phyloP scores from a whole-genome alignment of 495 filamentous ascomycete species.

The Aspergillus leporis region DNA sequence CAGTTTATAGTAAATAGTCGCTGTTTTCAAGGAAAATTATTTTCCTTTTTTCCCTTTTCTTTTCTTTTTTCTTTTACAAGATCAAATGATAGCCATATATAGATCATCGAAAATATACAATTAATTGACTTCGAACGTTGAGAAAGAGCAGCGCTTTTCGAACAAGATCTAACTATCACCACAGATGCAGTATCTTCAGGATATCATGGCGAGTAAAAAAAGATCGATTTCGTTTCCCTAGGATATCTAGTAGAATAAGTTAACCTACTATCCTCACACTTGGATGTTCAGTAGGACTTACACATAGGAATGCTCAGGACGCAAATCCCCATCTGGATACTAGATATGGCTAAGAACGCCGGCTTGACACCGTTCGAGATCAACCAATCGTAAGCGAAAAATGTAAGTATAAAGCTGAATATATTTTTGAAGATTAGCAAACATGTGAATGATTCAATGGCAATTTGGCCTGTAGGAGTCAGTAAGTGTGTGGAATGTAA shows the following conservation, averaged over 20 bases:
- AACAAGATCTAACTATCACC: slow-evolving; percentile 18
- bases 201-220: slow-evolving; percentile 74
- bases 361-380: slow-evolving; percentile 54
- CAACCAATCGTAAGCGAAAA: slow-evolving; percentile 80
- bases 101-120: neutral
- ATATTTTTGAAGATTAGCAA: slow-evolving; percentile 92
- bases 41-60: no score
- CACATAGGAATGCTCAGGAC: slow-evolving; percentile 77
- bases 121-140: neutral
- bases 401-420: slow-evolving; percentile 85
- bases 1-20: no score
- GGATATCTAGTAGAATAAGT: slow-evolving; percentile 58
- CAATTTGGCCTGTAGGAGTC: slow-evolving; percentile 61
- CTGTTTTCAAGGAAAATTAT: no score
- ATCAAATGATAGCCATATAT: no score
- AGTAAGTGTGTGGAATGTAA: neutral
- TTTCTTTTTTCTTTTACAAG: no score
- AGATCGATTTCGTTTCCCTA: slow-evolving; percentile 74
- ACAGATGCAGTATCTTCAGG: slow-evolving; percentile 54
- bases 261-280: neutral
- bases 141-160: neutral
- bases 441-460: slow-evolving; percentile 89
- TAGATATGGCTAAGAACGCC: slow-evolving; percentile 70
- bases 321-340: slow-evolving; percentile 75
- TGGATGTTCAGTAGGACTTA: slow-evolving; percentile 41